These are phyloP conservation scores for Cyclotella atomus DNA, from an alignment of 108 stramenopile genomes.

Conservation along the genomic window DNA sequence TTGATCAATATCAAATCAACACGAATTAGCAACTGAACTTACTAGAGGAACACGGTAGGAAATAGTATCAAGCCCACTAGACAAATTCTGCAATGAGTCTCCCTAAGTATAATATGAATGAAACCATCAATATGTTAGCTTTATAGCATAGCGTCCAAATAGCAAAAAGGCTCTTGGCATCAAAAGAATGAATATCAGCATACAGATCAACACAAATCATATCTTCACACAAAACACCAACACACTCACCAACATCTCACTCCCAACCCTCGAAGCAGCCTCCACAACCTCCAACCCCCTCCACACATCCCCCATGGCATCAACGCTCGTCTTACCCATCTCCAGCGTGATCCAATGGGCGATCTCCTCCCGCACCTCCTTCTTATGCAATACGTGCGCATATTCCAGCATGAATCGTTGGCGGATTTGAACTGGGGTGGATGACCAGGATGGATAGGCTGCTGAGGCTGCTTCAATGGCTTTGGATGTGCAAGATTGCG, in stretches of 20 bases:
- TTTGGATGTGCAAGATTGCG: constrained; percentile 40
- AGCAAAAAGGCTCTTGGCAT: too few relatives aligned
- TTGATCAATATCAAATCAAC: too few relatives aligned
- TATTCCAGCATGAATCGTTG: constrained; percentile 72
- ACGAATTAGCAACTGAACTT: background rate
- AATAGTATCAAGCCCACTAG: constrained; percentile 81
- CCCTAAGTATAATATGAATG: too few relatives aligned
- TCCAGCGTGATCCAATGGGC: constrained; percentile 74
- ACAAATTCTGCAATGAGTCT: constrained; percentile 81
- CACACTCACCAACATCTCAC: constrained; percentile 41
- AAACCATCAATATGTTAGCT: too few relatives aligned
- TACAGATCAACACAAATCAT: background rate
- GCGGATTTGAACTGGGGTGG: constrained; percentile 67
- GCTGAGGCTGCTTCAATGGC: constrained; percentile 52
- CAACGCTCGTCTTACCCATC: constrained; percentile 77
- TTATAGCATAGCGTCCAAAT: too few relatives aligned
- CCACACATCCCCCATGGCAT: constrained; percentile 93
- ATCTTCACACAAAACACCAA: background rate
- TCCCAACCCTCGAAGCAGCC: constrained; percentile 45
- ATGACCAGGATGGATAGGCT: constrained; percentile 69
- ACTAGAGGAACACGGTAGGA: constrained; percentile 88
- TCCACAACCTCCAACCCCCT: constrained; percentile 96
- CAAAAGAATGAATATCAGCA: too few relatives aligned
- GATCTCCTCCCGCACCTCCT: constrained; percentile 59
- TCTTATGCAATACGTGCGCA: constrained; percentile 57